Evolutionary conservation across 768 basidiomycete genomes (phyloP).

Genomic region (Suillus americanus): DNA sequence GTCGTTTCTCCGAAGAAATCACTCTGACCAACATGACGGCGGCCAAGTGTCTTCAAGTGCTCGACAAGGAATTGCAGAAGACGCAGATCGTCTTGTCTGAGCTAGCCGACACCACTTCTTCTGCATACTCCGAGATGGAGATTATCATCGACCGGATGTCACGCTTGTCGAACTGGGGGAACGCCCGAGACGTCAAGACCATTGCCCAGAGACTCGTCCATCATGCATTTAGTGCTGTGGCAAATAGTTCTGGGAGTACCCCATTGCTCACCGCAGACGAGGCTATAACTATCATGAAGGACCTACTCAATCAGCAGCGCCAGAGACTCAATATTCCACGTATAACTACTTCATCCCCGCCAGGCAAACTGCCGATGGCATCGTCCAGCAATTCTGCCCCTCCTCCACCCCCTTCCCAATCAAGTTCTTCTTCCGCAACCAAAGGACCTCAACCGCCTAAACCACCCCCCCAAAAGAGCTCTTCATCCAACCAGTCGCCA

Average conservation of each 20-base stretch:
- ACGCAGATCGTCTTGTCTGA: slow-evolving; percentile 37
- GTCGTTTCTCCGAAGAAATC: slow-evolving; percentile 66
- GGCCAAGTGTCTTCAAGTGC: slow-evolving; percentile 47
- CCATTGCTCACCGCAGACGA: slow-evolving; percentile 27
- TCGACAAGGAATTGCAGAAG: slow-evolving; percentile 48
- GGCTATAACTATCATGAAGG: slow-evolving; percentile 27
- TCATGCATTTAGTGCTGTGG: slow-evolving; percentile 34
- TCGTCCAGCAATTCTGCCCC: slow-evolving; percentile 20
- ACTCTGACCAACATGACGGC: slow-evolving; percentile 52
- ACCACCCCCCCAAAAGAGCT: slow-evolving; percentile 5
- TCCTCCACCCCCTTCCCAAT: slow-evolving; percentile 23
- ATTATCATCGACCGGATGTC: slow-evolving; percentile 41
- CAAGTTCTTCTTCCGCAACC: slow-evolving; percentile 16
- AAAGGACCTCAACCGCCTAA: slow-evolving; percentile 19
- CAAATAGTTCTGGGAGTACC: slow-evolving; percentile 13
- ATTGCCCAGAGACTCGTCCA: slow-evolving; percentile 49
- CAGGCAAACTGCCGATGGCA: slow-evolving; percentile 12
- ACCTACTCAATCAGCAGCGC: slow-evolving; percentile 25
- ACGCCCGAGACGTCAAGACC: slow-evolving; percentile 63
- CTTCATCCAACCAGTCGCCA: slow-evolving; percentile 13
- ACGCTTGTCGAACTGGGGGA: slow-evolving; percentile 59
- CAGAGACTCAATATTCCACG: slow-evolving; percentile 24
- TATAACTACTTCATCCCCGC: neutral
- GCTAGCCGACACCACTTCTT: slow-evolving; percentile 33
- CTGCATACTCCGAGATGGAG: slow-evolving; percentile 37